Base-by-base conservation (phyloP, 1,284 basidiomycete species). In the Pseudozyma sp. region DNA sequence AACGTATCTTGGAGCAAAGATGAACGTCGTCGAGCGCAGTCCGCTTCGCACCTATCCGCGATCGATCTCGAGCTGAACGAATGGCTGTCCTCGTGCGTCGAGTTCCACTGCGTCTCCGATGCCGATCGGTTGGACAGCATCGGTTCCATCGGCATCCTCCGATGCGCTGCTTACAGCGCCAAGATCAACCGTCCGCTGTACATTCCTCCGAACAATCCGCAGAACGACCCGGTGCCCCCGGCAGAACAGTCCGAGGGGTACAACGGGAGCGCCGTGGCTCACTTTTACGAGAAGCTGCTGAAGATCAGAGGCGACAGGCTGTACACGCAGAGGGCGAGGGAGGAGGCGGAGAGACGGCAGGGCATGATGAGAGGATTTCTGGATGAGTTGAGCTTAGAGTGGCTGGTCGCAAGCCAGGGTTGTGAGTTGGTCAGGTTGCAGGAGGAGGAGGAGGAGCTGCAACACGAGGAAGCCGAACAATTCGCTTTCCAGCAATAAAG, bases 91-190 rank as follows among this genome's bases (percentile, higher is more conserved):
- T 83, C 84, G n/a, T 95, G 92, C 77, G 59, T 87, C 0, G 94
- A 97, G 82, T 87, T 97, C 47, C 91, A 93, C 82, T 94, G 92
- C 67, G 93, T 96, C 0, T 94, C 95, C 84, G 94, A 97, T 83
- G 94, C 94, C 0, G 94, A 97, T 82, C 88, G 94, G 45, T 85
- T 97, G 14, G 94, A 97, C 83, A 93, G 93, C 1, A 94, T 97
- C 49, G 94, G 94, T 2, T 92, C 91, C 6, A 92, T 96, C 68
- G 94, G 93, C 4, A 89, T 97, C 67, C 86, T 97, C 87, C 88
- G 94, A 0, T 94, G 92, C 79, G 90, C 93, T 2, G 94, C 94
- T 0, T 97, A 90, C 81, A 92, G 89, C 63, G 88, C 90, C 10
- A 88, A 87, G 0, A 88, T 88, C 17, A 91, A 91, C 76, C 86